These are phyloP conservation scores for Trichophyton equinum DNA, from an alignment of 2,329 filamentous ascomycete species.

Conservation along the genomic window DNA sequence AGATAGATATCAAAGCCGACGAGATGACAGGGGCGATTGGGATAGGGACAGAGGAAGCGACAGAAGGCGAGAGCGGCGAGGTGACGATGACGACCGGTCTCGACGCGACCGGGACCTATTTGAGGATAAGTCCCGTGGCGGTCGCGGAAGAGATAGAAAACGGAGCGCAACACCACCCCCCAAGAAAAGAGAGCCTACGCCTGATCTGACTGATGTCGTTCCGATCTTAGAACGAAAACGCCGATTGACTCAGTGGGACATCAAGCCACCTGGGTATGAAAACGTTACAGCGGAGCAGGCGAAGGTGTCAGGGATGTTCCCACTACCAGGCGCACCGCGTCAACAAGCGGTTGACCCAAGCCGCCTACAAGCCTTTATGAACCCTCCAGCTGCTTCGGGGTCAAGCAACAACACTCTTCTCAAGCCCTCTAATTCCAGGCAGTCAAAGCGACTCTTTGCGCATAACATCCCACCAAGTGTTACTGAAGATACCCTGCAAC, in stretches of 20 bases:
- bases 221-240: slow-evolving; percentile 76
- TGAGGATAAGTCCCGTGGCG: slow-evolving; percentile 45
- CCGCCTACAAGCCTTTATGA: slow-evolving; percentile 91
- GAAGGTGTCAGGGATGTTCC: slow-evolving; percentile 98
- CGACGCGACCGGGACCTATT: slow-evolving; percentile 50
- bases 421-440: slow-evolving; percentile 83
- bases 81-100: slow-evolving; percentile 46
- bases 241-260: slow-evolving; percentile 96
- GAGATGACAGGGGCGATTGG: slow-evolving; percentile 59
- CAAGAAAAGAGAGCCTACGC: slow-evolving; percentile 90
- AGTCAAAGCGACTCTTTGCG: slow-evolving; percentile 82
- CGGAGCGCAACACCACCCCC: slow-evolving; percentile 68
- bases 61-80: slow-evolving; percentile 49
- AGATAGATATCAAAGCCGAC: slow-evolving; percentile 68
- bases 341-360: slow-evolving; percentile 92
- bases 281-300: slow-evolving; percentile 97
- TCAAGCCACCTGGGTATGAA: slow-evolving; percentile 95
- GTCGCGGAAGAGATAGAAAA: slow-evolving; percentile 40
- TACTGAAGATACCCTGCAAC: slow-evolving; percentile 63
- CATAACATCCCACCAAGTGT: slow-evolving; percentile 63
- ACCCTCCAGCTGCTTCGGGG: slow-evolving; percentile 57
- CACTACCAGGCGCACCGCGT: slow-evolving; percentile 83
- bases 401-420: slow-evolving; percentile 57
- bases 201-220: slow-evolving; percentile 78
- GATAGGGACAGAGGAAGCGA: slow-evolving; percentile 52